phyloP scores from a whole-genome alignment of 345 rosid species.

The Salix udensis region DNA sequence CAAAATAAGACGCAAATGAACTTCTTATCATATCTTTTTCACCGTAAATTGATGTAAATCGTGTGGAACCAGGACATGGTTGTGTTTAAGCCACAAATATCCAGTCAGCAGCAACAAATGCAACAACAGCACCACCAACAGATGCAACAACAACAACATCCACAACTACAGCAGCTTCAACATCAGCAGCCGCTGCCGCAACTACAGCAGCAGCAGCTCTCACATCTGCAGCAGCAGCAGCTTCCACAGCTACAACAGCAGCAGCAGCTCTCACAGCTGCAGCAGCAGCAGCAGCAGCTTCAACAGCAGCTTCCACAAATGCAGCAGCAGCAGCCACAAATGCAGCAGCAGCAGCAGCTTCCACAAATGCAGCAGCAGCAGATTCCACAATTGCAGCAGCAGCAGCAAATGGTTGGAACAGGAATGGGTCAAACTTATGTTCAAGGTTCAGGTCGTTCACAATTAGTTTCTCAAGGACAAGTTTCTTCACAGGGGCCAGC shows the following conservation, averaged over 20 bases:
- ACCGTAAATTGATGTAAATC: background rate
- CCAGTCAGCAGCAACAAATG: constrained; percentile 53
- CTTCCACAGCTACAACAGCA: constrained; percentile 21
- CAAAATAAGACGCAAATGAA: background rate
- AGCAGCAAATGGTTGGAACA: constrained; percentile 69
- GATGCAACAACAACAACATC: constrained; percentile 14
- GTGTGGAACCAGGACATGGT: constrained; percentile 73
- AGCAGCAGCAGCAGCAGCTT: constrained; percentile 34
- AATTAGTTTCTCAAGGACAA: constrained; percentile 59
- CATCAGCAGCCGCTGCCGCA: background rate
- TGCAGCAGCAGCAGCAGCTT: constrained; percentile 15
- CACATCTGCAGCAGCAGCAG: constrained; percentile 3
- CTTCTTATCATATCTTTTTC: background rate
- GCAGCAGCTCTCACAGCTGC: constrained; percentile 18
- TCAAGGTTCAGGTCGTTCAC: constrained; percentile 63
- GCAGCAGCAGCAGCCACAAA: constrained; percentile 20
- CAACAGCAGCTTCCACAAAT: constrained; percentile 27
- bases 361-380: constrained; percentile 6
- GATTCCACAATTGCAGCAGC: constrained; percentile 14
- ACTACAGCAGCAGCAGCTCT: constrained; percentile 13
- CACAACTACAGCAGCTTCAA: constrained; percentile 23
- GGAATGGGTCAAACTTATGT: constrained; percentile 72
- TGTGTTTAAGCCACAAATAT: constrained; percentile 82
- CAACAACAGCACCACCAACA: constrained; percentile 24
- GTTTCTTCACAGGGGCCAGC: constrained; percentile 68